Evolutionary conservation across 352 stramenopile genomes (phyloP).

Genomic region (Phytophthora pluvialis): DNA sequence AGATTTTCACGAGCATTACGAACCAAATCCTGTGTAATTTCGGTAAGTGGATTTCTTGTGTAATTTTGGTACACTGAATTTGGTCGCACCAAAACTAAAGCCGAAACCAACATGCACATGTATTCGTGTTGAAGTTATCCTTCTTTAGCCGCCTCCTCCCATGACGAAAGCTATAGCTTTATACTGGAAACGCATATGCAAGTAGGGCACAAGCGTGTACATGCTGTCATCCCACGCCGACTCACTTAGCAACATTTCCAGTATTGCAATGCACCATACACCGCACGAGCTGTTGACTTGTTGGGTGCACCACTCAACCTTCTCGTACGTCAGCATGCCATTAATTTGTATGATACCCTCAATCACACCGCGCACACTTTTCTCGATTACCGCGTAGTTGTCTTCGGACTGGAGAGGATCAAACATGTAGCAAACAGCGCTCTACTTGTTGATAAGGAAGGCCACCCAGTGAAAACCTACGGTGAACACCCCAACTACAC

Average conservation of each 20-base stretch:
- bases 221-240: constrained; percentile 2
- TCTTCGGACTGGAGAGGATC: background rate
- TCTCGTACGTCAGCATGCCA: background rate
- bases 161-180: too few species aligned
- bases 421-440: constrained; percentile 1
- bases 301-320: constrained; percentile 7
- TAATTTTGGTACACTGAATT: too few species aligned
- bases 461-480: background rate
- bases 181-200: too few species aligned
- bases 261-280: constrained; percentile 5
- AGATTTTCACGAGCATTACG: background rate
- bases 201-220: background rate
- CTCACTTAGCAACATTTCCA: constrained; percentile 6
- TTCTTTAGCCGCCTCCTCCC: background rate
- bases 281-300: constrained; percentile 10
- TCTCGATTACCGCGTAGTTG: background rate
- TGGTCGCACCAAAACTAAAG: background rate
- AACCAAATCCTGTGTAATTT: background rate
- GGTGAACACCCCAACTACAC: background rate
- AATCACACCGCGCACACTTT: constrained; percentile 1
- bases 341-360: background rate
- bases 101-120: background rate
- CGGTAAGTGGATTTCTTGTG: too few species aligned
- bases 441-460: background rate
- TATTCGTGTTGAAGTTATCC: background rate